Evolutionary conservation across 2,329 filamentous ascomycete genomes (phyloP).

Genomic region (Claviceps fusiformis): DNA sequence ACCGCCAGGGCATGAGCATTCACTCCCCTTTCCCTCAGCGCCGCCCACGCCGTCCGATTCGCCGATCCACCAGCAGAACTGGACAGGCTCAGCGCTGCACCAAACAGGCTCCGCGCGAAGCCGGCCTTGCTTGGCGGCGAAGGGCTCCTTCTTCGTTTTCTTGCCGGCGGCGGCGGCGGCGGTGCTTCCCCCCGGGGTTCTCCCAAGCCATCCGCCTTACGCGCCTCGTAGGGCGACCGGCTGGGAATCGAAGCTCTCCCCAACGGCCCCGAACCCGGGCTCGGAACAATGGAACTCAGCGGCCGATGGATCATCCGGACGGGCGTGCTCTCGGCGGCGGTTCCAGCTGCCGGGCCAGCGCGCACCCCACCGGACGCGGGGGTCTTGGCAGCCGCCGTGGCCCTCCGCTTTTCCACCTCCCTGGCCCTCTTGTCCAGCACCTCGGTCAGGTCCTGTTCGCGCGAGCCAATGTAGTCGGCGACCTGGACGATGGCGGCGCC

Average conservation of each 20-base stretch:
- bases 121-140: conserved; percentile 21
- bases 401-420: conserved; percentile 37
- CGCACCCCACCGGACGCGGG: conserved; percentile 8
- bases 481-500: conserved; percentile 70
- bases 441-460: conserved; percentile 64
- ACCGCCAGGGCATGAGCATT: conserved; percentile 7
- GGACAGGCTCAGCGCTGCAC: conserved; percentile 19
- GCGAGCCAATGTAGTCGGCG: conserved; percentile 56
- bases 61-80: conserved; percentile 9
- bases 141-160: conserved; percentile 14
- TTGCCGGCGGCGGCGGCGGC: conserved; percentile 14
- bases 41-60: conserved; percentile 8
- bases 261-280: conserved; percentile 15
- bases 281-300: conserved; percentile 25
- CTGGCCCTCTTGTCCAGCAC: conserved; percentile 57
- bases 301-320: conserved; percentile 28
- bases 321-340: conserved; percentile 15
- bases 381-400: conserved; percentile 27
- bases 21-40: conserved; percentile 10
- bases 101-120: conserved; percentile 22
- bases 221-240: conserved; percentile 21
- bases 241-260: conserved; percentile 20
- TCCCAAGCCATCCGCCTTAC: conserved; percentile 9
- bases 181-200: conserved; percentile 6
- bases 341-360: conserved; percentile 6